These are phyloP conservation scores for Purpureocillium takamizusanense DNA, from an alignment of 2,329 filamentous ascomycete genomes.

Conservation along the genomic window DNA sequence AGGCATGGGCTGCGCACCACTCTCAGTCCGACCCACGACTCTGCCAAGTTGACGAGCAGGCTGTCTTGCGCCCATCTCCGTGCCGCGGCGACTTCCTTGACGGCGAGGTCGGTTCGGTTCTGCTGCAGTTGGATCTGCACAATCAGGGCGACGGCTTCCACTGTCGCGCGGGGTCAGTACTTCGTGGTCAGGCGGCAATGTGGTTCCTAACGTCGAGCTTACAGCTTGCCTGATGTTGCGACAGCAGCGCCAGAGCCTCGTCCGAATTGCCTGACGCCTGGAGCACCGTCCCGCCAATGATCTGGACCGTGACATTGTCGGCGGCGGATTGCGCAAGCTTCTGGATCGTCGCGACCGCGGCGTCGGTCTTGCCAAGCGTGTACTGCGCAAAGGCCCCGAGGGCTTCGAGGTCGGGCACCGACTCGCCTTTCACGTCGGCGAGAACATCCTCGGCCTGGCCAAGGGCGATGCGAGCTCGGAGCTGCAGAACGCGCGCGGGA, in stretches of 20 bases:
- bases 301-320: conserved; percentile 74
- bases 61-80: conserved; percentile 94
- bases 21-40: conserved; percentile 88
- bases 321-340: conserved; percentile 56
- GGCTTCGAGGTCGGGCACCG: conserved; percentile 66
- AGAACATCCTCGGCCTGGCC: conserved; percentile 69
- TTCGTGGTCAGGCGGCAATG: background rate
- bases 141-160: conserved; percentile 74
- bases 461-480: conserved; percentile 75
- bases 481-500: conserved; percentile 66
- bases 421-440: conserved; percentile 55
- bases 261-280: conserved; percentile 75
- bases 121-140: conserved; percentile 88
- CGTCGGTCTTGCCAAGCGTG: conserved; percentile 47
- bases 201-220: conserved; percentile 24
- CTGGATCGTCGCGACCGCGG: conserved; percentile 55
- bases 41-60: conserved; percentile 84
- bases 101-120: conserved; percentile 81
- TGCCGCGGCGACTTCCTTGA: conserved; percentile 81
- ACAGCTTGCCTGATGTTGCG: conserved; percentile 81
- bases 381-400: conserved; percentile 67
- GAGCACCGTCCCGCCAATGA: conserved; percentile 73
- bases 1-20: conserved; percentile 44
- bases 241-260: conserved; percentile 70
- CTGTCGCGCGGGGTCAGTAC: conserved; percentile 26